Evolutionary conservation across 2,329 filamentous ascomycete genomes (phyloP).

Genomic region (Colletotrichum sp.): DNA sequence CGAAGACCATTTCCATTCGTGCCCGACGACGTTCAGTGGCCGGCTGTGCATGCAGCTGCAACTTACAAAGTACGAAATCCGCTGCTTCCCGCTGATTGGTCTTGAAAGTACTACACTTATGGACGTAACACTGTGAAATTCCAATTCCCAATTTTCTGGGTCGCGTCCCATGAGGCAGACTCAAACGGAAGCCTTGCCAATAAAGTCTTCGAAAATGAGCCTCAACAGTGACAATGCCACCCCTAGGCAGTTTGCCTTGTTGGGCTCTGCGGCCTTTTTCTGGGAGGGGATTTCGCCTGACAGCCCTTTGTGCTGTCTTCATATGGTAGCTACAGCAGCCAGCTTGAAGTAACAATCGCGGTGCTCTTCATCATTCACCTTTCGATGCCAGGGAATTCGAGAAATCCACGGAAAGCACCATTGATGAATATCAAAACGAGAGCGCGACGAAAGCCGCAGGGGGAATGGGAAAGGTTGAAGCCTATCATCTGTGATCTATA

Average conservation of each 20-base stretch:
- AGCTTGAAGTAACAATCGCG: not conserved
- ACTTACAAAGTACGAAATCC: not conserved
- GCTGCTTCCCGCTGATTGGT: not conserved
- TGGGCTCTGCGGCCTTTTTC: not conserved
- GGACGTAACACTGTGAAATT: not conserved
- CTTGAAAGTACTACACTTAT: not conserved
- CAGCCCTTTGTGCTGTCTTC: not conserved
- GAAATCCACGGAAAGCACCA: not conserved
- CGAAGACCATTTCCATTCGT: not conserved
- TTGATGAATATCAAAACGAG: not conserved
- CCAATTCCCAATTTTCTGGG: not conserved
- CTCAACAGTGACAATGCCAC: not conserved
- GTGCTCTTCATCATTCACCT: not conserved
- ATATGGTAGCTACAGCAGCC: not conserved
- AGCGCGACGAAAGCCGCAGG: not conserved
- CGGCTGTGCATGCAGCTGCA: not conserved
- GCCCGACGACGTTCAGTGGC: not conserved
- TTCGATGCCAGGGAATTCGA: not conserved
- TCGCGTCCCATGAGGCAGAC: not conserved
- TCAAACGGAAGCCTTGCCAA: not conserved
- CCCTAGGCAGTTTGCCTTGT: not conserved
- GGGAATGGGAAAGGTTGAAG: not conserved
- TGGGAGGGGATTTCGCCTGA: not conserved
- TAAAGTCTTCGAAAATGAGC: not conserved
- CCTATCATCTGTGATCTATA: not conserved